Evolutionary conservation across 1,284 basidiomycete genomes (phyloP).

Genomic region (Sanghuangporus baumii): DNA sequence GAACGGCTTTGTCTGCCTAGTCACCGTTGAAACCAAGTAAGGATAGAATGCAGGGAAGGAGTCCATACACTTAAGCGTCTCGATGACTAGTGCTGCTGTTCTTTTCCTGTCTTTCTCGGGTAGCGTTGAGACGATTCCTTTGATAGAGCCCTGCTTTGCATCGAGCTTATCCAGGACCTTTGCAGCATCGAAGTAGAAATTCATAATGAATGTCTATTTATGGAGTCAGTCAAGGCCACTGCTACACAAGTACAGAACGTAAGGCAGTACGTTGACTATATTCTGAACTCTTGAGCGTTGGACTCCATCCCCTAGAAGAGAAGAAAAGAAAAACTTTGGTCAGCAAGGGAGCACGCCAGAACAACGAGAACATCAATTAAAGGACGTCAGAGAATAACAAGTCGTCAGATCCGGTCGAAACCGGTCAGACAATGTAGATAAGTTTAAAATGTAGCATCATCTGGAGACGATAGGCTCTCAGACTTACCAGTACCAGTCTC

Average conservation of each 20-base stretch:
- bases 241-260: neutral
- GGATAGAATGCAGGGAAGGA: neutral
- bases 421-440: conserved; percentile 87
- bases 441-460: conserved; percentile 48
- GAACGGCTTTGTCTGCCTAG: conserved; percentile 58
- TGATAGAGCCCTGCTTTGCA: conserved; percentile 81
- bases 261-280: neutral
- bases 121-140: conserved; percentile 66
- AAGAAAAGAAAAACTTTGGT: neutral
- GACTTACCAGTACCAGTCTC: conserved; percentile 7
- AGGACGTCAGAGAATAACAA: conserved; percentile 31
- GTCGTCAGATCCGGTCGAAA: conserved; percentile 38
- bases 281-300: neutral
- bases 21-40: neutral
- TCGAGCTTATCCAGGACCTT: conserved; percentile 80
- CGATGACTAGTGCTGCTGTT: conserved; percentile 76
- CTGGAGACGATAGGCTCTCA: conserved; percentile 20
- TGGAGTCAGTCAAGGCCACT: conserved; percentile 1
- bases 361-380: neutral
- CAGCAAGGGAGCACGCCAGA: conserved; percentile 1
- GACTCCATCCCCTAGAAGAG: neutral
- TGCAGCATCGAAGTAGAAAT: conserved; percentile 89
- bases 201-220: conserved; percentile 48
- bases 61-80: conserved; percentile 85
- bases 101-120: conserved; percentile 75